Evolutionary conservation across 441 rosid genomes (phyloP), one percentile per base, ranked within the genome.

Genomic region (Populus hybrid): DNA sequence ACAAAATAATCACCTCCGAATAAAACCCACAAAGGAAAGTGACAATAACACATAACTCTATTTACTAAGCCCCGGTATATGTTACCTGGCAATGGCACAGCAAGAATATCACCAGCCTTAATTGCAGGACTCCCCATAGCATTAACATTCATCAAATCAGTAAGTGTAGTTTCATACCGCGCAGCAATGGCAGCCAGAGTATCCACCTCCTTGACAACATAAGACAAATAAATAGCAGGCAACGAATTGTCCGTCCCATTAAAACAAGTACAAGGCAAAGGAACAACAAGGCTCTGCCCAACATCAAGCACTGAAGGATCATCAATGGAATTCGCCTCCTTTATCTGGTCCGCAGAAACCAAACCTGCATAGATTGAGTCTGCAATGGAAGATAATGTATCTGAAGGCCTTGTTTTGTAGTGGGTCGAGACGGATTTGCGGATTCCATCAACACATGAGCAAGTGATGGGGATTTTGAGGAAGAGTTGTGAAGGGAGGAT

Each of bases 261-360:
- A 72, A 95, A 95, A 79, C 99, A 95, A 82, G 99, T 86, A 73
- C 99, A 95, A 1, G 99, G 98, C 78, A 95, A 77, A 0, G 97
- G 98, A 78, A 93, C 91, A 76, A 88, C 84, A 71, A 95, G 91
- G 69, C 7, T 93, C 73, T 83, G 84, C n/a, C 97, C 97, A 0
- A 93, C 97, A 72, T 95, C 98, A 36, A 85, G 84, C 67, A 81
- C 86, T 0, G 96, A 82, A 4, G 93, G 88, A 73, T 92, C 94
- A 71, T 87, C 74, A n/a, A 82, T 90, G 10, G 94, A 88, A 81
- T 95, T 95, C 6, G 96, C 97, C 82, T 91, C 99, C 78, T 89
- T 83, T 70, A 95, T 83, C 91, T 95, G 99, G 77, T 95, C 97
- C 1, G 96, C 89, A 0, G 99, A 95, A 31, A 95, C 98, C 74